Base-by-base conservation (phyloP, 257 asterid species). In the Nicotiana otophora region DNA sequence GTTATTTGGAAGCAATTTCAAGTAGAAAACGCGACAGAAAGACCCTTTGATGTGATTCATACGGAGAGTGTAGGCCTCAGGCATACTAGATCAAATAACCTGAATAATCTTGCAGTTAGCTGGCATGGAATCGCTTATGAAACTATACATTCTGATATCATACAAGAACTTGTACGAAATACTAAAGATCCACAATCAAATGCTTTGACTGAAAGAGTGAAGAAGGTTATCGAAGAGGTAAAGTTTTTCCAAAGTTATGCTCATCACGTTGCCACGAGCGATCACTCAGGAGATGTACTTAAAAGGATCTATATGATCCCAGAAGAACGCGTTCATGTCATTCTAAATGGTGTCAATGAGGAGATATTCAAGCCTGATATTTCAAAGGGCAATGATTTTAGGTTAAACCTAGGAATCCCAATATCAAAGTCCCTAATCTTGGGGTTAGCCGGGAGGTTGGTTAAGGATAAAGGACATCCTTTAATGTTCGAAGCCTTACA, bases 71-170 rank as follows among this genome's bases (percentile, higher is more conserved):
- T 90, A 0, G 97, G 87, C 10, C 93, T 93, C 1, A 93, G 86
- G 91, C 90, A 93, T 80, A 92, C 95, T 11, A 85, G 93, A 82
- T 86, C 96, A 1, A 58, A 93, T 64, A 83, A 87, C 42, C 82
- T 90, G 34, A 81, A 84, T 62, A 91, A 90, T 80, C n/a, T 92
- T 28, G 98, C 93, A 1, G 98, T 89, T 36, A 91, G 92, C 51
- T 93, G 98, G 98, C 97, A 93, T 28, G 98, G 98, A 28, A 92
- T 93, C 7, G 96, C 92, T 0, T 93, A 91, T 4, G 98, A 93
- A 75, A 75, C 80, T 51, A 0, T 75, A 75, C 80, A 75, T 75
- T 92, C 98, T 0, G 97, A 92, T 74, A 91, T 93, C 61, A 92
- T 93, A 69, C 97, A 92, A 75, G 92, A 92, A 83, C 87, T 88